A percentile compares a stretch with the other conserved stretches of the same genome.
phyloP scores from a whole-genome alignment of 2,329 filamentous ascomycete species.

The Xylariaceae sp. region DNA sequence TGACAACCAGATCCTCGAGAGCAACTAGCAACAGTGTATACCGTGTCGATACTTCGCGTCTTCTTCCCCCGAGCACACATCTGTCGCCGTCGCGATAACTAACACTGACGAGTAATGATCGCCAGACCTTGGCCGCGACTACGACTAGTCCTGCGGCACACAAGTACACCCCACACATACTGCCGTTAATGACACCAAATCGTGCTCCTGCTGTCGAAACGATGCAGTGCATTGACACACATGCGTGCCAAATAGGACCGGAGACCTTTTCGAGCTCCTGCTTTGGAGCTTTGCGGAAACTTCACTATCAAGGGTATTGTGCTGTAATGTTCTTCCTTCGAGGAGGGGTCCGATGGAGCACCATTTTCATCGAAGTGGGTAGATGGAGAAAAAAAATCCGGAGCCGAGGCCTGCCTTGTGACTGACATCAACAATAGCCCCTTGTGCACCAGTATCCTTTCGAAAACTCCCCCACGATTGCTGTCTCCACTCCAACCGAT shows the following conservation, averaged over 20 bases:
- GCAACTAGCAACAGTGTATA: not conserved
- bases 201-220: conserved; percentile 32
- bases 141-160: conserved; percentile 3
- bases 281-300: not conserved
- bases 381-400: conserved; percentile 1
- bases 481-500: conserved; percentile 5
- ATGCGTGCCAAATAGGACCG: conserved; percentile 13
- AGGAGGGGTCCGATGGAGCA: conserved; percentile 1
- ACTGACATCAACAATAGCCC: conserved; percentile 5
- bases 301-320: conserved; percentile 16
- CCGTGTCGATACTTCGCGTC: not conserved
- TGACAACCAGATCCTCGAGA: not conserved
- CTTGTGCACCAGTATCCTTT: conserved; percentile 1
- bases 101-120: conserved; percentile 1
- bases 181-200: conserved; percentile 17
- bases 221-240: conserved; percentile 30
- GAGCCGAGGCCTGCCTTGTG: conserved; percentile 3
- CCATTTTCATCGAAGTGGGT: conserved; percentile 6
- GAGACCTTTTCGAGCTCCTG: conserved; percentile 4
- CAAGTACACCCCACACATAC: conserved; percentile 8
- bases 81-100: not conserved
- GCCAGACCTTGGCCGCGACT: conserved; percentile 1
- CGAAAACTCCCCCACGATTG: conserved; percentile 1
- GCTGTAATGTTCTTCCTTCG: conserved; percentile 14
- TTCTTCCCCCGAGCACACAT: too few relatives aligned